These are phyloP conservation scores for Fonsecaea nubica DNA, from an alignment of 2,329 filamentous ascomycete species.

Conservation along the genomic window DNA sequence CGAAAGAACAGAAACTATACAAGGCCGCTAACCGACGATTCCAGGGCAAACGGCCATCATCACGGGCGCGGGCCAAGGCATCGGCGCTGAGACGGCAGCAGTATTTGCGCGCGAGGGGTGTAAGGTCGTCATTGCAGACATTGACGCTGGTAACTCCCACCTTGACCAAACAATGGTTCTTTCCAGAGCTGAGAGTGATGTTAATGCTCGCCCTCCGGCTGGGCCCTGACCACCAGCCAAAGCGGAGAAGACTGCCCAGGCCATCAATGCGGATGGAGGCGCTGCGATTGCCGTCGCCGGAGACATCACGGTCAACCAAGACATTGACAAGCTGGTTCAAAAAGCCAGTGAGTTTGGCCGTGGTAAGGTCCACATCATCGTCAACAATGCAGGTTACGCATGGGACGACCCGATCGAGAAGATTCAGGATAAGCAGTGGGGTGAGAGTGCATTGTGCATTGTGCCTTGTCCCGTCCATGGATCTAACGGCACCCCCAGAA, in stretches of 20 bases:
- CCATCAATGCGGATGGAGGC: constrained; percentile 65
- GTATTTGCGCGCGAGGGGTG: constrained; percentile 87
- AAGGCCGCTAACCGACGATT: constrained; percentile 19
- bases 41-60: constrained; percentile 81
- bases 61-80: constrained; percentile 83
- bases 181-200: too few species aligned
- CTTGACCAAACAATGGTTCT: constrained; percentile 48
- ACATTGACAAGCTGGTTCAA: constrained; percentile 72
- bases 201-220: too few species aligned
- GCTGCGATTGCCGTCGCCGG: constrained; percentile 74
- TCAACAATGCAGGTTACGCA: constrained; percentile 89
- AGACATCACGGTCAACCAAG: constrained; percentile 74
- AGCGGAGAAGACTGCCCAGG: constrained; percentile 37
- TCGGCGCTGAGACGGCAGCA: constrained; percentile 80
- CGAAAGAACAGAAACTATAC: not conserved
- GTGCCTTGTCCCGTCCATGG: not conserved
- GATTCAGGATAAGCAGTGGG: constrained; percentile 45
- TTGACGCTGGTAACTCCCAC: constrained; percentile 75
- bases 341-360: constrained; percentile 78
- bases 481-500: constrained; percentile 51
- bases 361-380: constrained; percentile 87
- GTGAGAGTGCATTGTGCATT: not conserved
- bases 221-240: constrained; percentile 1
- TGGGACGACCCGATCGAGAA: constrained; percentile 93
- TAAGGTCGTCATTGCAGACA: constrained; percentile 81